These are phyloP conservation scores for Smallanthus sonchifolius DNA, from an alignment of 129 eudicot species.

Conservation along the genomic window DNA sequence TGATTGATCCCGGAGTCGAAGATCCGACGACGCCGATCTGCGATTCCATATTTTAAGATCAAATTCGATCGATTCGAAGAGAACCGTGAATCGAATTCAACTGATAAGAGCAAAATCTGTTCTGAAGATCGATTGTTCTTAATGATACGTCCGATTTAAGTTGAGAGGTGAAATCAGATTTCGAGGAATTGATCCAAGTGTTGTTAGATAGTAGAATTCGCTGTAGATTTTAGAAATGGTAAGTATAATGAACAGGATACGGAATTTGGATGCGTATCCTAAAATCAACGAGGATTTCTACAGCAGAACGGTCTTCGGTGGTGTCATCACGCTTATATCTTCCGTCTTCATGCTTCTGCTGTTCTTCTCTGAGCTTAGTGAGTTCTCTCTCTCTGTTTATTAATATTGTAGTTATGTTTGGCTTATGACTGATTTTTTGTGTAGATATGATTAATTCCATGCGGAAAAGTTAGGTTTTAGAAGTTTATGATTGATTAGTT, in stretches of 20 bases:
- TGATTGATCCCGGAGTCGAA: slow-evolving; percentile 14
- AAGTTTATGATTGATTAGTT: background rate
- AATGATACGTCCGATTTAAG: background rate
- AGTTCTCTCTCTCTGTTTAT: slow-evolving; percentile 16
- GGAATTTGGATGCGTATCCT: slow-evolving; percentile 75
- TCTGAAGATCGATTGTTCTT: background rate
- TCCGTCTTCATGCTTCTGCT: slow-evolving; percentile 74
- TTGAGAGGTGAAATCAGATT: background rate
- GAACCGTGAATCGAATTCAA: background rate
- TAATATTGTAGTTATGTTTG: background rate
- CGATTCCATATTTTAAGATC: background rate
- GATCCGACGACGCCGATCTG: slow-evolving; percentile 21
- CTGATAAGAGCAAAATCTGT: background rate
- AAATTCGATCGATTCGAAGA: background rate
- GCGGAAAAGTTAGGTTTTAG: slow-evolving; percentile 9
- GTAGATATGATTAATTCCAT: background rate
- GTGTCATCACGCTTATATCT: slow-evolving; percentile 66
- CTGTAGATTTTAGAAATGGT: slow-evolving; percentile 40
- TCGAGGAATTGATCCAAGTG: slow-evolving; percentile 8
- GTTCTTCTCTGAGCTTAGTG: slow-evolving; percentile 82
- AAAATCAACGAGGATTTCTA: slow-evolving; percentile 89
- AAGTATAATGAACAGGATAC: slow-evolving; percentile 48
- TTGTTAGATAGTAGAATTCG: background rate
- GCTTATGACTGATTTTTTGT: background rate
- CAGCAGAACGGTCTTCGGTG: slow-evolving; percentile 86